These are phyloP conservation scores for Paramecium sonneborni DNA, from an alignment of 73 alveolate species.

Conservation along the genomic window DNA sequence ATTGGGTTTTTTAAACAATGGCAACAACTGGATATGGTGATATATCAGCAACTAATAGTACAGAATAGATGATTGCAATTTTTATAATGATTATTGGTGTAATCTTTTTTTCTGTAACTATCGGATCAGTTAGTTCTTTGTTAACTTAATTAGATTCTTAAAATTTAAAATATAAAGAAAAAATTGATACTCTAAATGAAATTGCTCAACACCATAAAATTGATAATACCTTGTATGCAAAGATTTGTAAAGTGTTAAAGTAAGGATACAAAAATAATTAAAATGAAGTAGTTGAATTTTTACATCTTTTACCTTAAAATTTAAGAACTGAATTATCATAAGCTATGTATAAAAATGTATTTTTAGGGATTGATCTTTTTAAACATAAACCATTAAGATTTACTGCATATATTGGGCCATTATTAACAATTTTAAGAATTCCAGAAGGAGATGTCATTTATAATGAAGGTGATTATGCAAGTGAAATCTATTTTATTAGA, in stretches of 20 bases:
- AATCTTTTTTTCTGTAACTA: neutral
- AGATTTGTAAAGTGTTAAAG: neutral
- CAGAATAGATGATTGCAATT: neutral
- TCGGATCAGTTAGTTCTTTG: neutral
- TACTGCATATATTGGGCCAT: slow-evolving; percentile 26
- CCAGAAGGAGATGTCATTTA: slow-evolving; percentile 27
- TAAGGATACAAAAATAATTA: neutral
- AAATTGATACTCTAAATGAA: neutral
- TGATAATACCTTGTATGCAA: neutral
- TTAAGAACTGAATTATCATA: neutral
- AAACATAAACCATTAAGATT: slow-evolving; percentile 32
- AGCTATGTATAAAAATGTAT: slow-evolving; percentile 32
- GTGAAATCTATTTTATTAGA: neutral
- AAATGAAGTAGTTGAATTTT: neutral
- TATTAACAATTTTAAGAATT: neutral
- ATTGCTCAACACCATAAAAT: neutral
- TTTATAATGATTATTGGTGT: neutral
- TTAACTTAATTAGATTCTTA: neutral
- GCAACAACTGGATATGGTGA: neutral
- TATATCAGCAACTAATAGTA: neutral
- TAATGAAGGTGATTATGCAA: slow-evolving; percentile 30
- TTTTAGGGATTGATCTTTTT: neutral
- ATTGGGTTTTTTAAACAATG: neutral
- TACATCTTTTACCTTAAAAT: neutral
- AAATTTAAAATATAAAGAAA: neutral